Evolutionary conservation across 495 filamentous ascomycete genomes (phyloP).

Genomic region (Podospora tetraspora): DNA sequence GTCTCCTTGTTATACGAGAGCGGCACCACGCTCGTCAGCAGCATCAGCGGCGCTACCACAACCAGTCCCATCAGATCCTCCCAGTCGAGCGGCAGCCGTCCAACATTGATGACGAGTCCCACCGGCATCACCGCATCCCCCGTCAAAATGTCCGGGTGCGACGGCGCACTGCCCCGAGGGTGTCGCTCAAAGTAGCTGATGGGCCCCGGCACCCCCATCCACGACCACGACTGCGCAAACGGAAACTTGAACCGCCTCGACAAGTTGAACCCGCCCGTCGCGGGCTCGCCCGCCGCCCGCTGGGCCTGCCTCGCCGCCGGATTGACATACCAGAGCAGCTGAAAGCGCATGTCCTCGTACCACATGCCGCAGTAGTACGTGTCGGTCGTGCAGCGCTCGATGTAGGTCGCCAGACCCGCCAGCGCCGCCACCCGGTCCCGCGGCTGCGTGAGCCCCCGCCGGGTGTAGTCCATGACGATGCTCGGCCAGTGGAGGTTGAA

Average conservation of each 20-base stretch:
- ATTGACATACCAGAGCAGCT: constrained; percentile 2
- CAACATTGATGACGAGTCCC: background rate
- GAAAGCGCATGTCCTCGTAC: background rate
- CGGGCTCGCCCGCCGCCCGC: background rate
- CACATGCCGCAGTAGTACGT: background rate
- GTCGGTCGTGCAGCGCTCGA: constrained; percentile 3
- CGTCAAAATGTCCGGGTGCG: background rate
- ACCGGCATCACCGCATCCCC: background rate
- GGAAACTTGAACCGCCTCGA: background rate
- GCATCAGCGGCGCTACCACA: background rate
- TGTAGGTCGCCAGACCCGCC: background rate
- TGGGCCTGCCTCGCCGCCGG: background rate
- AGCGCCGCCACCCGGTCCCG: constrained; percentile 1
- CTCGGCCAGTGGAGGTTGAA: background rate
- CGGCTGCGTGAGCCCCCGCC: background rate
- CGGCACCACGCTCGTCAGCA: background rate
- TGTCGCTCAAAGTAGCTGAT: background rate
- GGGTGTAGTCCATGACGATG: constrained; percentile 3
- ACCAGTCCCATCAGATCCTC: background rate
- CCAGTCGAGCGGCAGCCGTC: background rate
- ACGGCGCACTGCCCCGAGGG: background rate
- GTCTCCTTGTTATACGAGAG: background rate
- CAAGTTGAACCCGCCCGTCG: background rate
- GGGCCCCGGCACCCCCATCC: constrained; percentile 1
- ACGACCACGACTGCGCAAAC: constrained; percentile 1